Base-by-base conservation (phyloP, 208 protist genomes). In the Herpetomonas samuelpessoai region DNA sequence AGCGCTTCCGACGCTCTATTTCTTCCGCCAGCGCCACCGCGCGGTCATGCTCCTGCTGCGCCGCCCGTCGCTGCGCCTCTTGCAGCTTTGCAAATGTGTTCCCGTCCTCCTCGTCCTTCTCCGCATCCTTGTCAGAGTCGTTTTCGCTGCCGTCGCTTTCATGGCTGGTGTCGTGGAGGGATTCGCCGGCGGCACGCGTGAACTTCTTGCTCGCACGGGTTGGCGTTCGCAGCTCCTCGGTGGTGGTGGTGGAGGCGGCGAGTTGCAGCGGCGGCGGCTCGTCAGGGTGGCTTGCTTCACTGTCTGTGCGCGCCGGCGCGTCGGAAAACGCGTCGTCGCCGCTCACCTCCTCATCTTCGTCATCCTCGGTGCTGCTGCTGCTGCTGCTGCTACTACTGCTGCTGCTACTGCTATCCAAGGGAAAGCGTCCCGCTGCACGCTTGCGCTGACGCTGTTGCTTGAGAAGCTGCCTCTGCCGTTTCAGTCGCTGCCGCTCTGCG, bases 91-190 rank as follows among this genome's bases (percentile, higher is more conserved):
- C 18, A n/a, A 21, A 26, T 12, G 14, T 18, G 39, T 18, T 18
- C 39, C 18, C 39, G 14, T 45, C 39, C 39, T 45, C 39, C 46
- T 27, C 46, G 18, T 51, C 46, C n/a, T 51, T n/a, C n/a, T 51
- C 46, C 12, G 12, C 19, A 7, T n/a, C 21, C 7, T n/a, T 57
- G 26, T 28, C 18, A 25, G 21, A 12, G 21, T 24, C 14, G 21
- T 24, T 53, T 16, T 25, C 24, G 51, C 51, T 57, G 51, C 22
- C 28, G 51, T 25, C 24, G 22, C 28, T 57, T 19, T 27, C 18
- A 38, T 39, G 6, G 6, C 18, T n/a, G 18, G 10, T 51, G 46
- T 51, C 22, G 46, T n/a, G n/a, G n/a, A n/a, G n/a, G n/a, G n/a
- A n/a, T n/a, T n/a, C n/a, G n/a, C n/a, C n/a, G n/a, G n/a, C n/a